Conservation (phyloP, 805 yeast species). For the Starmerella asiatica region DNA sequence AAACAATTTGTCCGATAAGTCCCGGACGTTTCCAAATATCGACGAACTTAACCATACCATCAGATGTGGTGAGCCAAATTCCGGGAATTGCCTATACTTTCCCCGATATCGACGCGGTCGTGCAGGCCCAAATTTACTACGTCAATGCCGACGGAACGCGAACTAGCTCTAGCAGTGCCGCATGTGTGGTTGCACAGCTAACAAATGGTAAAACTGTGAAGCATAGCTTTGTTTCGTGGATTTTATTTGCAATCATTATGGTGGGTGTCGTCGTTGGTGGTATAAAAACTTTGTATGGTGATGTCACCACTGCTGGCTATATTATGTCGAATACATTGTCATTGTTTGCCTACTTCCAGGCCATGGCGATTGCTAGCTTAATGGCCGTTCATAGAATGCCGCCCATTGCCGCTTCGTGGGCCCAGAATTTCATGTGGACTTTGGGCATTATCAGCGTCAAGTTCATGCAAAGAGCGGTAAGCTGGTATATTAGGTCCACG, state of each 20-base stretch:
- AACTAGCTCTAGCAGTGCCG: constrained; percentile 37
- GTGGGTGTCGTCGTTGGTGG: constrained; percentile 81
- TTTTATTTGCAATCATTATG: constrained; percentile 83
- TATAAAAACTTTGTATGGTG: constrained; percentile 72
- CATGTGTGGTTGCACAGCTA: constrained; percentile 83
- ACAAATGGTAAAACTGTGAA: constrained; percentile 89
- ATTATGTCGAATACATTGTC: constrained; percentile 94
- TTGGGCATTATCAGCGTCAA: constrained; percentile 70
- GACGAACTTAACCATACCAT: constrained; percentile 35
- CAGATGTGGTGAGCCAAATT: constrained; percentile 34
- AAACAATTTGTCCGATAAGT: constrained; percentile 65
- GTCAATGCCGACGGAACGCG: constrained; percentile 30
- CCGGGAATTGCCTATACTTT: constrained; percentile 80
- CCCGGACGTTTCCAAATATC: constrained; percentile 73
- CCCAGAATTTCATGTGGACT: constrained; percentile 93
- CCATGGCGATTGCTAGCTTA: constrained; percentile 83
- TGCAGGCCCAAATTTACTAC: constrained; percentile 53
- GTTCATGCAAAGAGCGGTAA: constrained; percentile 48
- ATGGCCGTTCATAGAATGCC: constrained; percentile 88
- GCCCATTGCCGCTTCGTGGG: constrained; percentile 97
- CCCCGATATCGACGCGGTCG: constrained; percentile 91
- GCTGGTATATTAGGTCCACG: constrained; percentile 38
- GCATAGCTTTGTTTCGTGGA: constrained; percentile 88
- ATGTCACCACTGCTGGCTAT: constrained; percentile 86
- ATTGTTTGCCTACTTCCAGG: constrained; percentile 84